These are phyloP conservation scores for Dichotomopilus funicola DNA, from an alignment of 2,329 filamentous ascomycete species.

Conservation along the genomic window DNA sequence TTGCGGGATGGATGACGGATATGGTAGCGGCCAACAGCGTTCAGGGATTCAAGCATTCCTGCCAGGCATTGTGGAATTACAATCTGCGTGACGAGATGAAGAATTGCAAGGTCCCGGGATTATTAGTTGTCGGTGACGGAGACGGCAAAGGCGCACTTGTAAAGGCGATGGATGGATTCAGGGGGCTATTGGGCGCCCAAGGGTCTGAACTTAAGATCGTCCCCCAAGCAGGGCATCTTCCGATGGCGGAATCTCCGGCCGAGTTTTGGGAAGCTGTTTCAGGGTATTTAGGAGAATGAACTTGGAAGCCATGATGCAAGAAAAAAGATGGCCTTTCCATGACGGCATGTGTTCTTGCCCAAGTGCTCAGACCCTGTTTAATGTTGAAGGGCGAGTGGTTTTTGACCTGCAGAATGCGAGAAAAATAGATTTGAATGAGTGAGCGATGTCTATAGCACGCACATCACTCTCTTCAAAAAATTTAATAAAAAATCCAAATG, in stretches of 20 bases:
- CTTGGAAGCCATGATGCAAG: too few species aligned
- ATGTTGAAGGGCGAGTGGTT: too few species aligned
- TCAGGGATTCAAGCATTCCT: conserved; percentile 60
- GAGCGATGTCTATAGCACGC: too few species aligned
- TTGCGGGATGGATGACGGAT: conserved; percentile 52
- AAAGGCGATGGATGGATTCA: conserved; percentile 73
- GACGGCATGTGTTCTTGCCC: too few species aligned
- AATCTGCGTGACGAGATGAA: conserved; percentile 55
- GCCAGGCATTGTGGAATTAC: conserved; percentile 66
- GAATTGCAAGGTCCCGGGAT: conserved; percentile 48
- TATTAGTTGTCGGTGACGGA: conserved; percentile 65
- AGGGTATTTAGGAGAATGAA: conserved; percentile 37
- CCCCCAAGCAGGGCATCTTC: conserved; percentile 68
- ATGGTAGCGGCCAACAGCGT: conserved; percentile 66
- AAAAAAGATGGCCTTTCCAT: too few species aligned
- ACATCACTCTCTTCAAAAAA: too few species aligned
- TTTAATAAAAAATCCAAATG: too few species aligned
- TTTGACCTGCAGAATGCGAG: too few species aligned
- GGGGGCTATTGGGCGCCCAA: conserved; percentile 45
- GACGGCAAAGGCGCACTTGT: conserved; percentile 68
- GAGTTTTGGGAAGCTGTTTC: conserved; percentile 60
- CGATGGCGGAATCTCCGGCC: conserved; percentile 70
- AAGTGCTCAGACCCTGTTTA: too few species aligned
- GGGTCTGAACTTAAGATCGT: conserved; percentile 58
- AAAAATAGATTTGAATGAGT: too few species aligned